Evolutionary conservation across 176 grass and related monocot genomes (phyloP).

Genomic region (Bonia amplexicaulis): DNA sequence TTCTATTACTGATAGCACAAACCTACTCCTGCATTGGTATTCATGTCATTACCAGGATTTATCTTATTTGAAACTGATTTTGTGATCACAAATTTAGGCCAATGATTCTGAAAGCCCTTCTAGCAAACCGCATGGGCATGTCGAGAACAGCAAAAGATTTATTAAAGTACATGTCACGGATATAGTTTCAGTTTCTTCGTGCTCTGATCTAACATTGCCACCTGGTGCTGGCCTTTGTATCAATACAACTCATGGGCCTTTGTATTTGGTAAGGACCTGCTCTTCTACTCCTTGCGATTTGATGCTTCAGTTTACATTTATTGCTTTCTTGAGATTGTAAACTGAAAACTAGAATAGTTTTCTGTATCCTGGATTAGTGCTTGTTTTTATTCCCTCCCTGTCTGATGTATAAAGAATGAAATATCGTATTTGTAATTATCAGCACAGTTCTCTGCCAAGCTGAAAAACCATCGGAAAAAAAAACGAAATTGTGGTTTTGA

Average conservation of each 20-base stretch:
- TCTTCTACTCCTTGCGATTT: neutral
- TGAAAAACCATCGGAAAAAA: neutral
- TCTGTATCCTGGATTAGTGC: neutral
- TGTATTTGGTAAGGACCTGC: slow-evolving; percentile 45
- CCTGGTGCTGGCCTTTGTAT: slow-evolving; percentile 71
- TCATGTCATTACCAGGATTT: neutral
- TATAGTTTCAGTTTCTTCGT: slow-evolving; percentile 55
- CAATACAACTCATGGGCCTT: slow-evolving; percentile 49
- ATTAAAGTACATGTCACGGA: slow-evolving; percentile 55
- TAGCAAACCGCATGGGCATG: slow-evolving; percentile 5
- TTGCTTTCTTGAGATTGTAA: neutral
- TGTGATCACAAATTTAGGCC: slow-evolving; percentile 27
- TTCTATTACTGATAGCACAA: slow-evolving; percentile 1
- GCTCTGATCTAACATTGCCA: slow-evolving; percentile 63
- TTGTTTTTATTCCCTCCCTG: neutral
- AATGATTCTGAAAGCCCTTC: slow-evolving; percentile 40
- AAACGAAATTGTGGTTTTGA: neutral
- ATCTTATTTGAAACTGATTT: neutral
- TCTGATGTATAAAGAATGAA: neutral
- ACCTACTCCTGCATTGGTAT: neutral
- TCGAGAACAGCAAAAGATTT: slow-evolving; percentile 41
- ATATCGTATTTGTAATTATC: neutral
- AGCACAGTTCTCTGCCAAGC: neutral
- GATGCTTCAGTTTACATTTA: neutral
- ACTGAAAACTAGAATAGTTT: neutral